These are phyloP conservation scores for Inga laurina DNA, from an alignment of 306 rosid genomes.

Conservation along the genomic window DNA sequence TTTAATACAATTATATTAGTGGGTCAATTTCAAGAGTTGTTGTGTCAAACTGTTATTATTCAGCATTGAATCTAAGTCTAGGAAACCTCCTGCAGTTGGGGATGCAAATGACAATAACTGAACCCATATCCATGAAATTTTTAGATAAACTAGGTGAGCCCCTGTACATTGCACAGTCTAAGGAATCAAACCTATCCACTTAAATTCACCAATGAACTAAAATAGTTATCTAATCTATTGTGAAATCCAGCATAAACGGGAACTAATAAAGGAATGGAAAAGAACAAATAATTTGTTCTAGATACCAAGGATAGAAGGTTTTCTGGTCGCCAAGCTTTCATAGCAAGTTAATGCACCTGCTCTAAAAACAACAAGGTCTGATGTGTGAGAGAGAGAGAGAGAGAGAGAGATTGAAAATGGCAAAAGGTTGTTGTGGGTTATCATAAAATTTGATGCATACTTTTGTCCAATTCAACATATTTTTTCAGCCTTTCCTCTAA, in stretches of 20 bases:
- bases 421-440: no score
- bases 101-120: slow-evolving; percentile 2
- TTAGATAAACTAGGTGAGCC: neutral
- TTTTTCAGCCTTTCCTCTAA: no score
- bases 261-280: neutral
- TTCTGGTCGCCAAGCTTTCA: slow-evolving; percentile 77
- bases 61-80: neutral
- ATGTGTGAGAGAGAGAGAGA: no score
- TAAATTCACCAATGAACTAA: neutral
- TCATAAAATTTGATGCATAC: no score
- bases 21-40: neutral
- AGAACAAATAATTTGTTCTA: neutral
- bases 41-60: neutral
- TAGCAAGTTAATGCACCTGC: slow-evolving; percentile 89
- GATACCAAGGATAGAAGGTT: slow-evolving; percentile 78
- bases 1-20: no score
- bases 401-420: no score
- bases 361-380: slow-evolving; percentile 68
- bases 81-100: neutral
- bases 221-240: neutral
- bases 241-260: neutral
- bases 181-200: neutral
- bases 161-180: no score
- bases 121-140: neutral
- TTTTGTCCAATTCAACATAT: no score